Percentiles rank a stretch among this genome's conserved stretches.
Evolutionary conservation across 257 asterid genomes (phyloP).

Genomic region (Catharanthus roseus): DNA sequence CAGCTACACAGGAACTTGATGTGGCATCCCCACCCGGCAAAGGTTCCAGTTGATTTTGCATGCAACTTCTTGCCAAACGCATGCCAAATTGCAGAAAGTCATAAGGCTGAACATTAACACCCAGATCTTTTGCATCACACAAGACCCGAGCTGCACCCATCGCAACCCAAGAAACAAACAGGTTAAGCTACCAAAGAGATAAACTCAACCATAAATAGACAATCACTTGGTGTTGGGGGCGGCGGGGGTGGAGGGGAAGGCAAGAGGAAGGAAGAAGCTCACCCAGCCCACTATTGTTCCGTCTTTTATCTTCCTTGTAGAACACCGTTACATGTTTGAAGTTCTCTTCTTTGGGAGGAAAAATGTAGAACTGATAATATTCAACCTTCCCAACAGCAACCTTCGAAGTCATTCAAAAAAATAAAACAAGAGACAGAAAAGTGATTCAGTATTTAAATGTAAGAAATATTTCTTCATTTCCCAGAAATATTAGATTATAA

Average conservation of each 20-base stretch:
- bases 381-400: slow-evolving; percentile 52
- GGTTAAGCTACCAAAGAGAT: background rate
- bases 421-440: slow-evolving; percentile 2
- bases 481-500: background rate
- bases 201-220: background rate
- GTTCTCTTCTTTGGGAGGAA: slow-evolving; percentile 34
- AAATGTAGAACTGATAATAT: slow-evolving; percentile 37
- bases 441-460: background rate
- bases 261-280: slow-evolving; percentile 13
- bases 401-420: slow-evolving; percentile 30
- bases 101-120: background rate
- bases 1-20: slow-evolving; percentile 33
- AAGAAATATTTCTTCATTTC: background rate
- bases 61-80: slow-evolving; percentile 2
- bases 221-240: too few species aligned
- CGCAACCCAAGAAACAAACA: slow-evolving; percentile 19
- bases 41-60: slow-evolving; percentile 8
- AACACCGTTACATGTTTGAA: slow-evolving; percentile 26
- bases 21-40: slow-evolving; percentile 35
- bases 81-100: background rate
- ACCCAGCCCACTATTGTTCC: slow-evolving; percentile 25
- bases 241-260: background rate
- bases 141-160: slow-evolving; percentile 21
- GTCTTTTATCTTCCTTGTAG: slow-evolving; percentile 27
- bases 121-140: slow-evolving; percentile 16